A percentile compares a stretch with the other conserved stretches of the same genome.
Evolutionary conservation across 768 basidiomycete species (phyloP).

Genomic region (Asterophora lycoperdoides): DNA sequence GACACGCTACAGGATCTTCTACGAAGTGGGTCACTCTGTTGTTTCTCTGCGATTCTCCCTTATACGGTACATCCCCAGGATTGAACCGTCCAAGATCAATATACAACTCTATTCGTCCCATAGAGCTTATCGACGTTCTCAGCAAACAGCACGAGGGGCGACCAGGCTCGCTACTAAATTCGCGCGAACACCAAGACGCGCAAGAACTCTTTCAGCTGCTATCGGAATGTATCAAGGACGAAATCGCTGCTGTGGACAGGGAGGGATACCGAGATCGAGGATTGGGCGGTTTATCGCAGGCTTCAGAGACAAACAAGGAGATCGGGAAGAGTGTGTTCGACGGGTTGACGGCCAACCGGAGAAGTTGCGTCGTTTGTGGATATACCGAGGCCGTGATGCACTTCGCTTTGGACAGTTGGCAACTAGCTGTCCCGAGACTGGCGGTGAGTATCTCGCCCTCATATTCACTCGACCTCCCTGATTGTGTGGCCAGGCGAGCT

Average conservation of each 20-base stretch:
- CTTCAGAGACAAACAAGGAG: conserved; percentile 23
- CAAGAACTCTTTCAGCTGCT: conserved; percentile 97
- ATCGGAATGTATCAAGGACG: conserved; percentile 85
- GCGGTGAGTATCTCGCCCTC: conserved; percentile 41
- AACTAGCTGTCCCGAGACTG: conserved; percentile 66
- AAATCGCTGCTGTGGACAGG: conserved; percentile 66
- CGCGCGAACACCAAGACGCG: conserved; percentile 95
- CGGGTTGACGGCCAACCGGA: conserved; percentile 83
- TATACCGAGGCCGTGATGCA: conserved; percentile 95
- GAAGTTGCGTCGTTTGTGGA: conserved; percentile 85
- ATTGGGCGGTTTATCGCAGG: conserved; percentile 47
- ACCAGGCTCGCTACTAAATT: conserved; percentile 66
- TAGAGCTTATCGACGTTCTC: conserved; percentile 67
- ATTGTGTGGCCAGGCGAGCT: conserved; percentile 43
- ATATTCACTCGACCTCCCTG: background rate
- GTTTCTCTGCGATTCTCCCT: background rate
- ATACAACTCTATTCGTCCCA: conserved; percentile 64
- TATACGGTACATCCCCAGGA: conserved; percentile 32
- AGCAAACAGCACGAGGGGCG: conserved; percentile 49
- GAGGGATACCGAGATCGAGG: conserved; percentile 72
- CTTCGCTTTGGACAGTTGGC: conserved; percentile 83
- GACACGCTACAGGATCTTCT: conserved; percentile 75
- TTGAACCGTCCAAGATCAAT: conserved; percentile 59
- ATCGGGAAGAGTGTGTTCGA: conserved; percentile 76
- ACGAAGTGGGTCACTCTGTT: conserved; percentile 42